These are phyloP conservation scores for Nasturtium officinale DNA, from an alignment of 345 rosid genomes.

Conservation along the genomic window DNA sequence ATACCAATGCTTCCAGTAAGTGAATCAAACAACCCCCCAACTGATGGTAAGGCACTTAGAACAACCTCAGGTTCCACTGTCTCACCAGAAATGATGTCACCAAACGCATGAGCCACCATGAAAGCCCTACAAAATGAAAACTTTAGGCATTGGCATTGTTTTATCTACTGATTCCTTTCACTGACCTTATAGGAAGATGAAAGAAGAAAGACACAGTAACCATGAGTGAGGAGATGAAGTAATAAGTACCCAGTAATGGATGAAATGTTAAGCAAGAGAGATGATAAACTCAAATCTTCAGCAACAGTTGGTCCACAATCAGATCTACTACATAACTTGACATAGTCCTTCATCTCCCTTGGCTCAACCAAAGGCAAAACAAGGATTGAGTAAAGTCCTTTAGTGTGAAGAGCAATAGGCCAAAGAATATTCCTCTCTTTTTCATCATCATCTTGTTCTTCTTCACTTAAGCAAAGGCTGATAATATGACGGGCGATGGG, in stretches of 20 bases:
- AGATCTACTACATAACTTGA: constrained; percentile 57
- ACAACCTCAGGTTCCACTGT: constrained; percentile 82
- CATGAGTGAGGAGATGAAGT: constrained; percentile 41
- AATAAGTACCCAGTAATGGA: constrained; percentile 94
- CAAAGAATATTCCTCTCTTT: constrained; percentile 55
- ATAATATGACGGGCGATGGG: constrained; percentile 81
- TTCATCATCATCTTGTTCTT: constrained; percentile 49
- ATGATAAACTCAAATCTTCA: constrained; percentile 66
- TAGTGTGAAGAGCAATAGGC: constrained; percentile 80
- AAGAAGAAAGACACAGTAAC: background rate
- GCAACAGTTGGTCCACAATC: constrained; percentile 84
- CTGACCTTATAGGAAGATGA: background rate
- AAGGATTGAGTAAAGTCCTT: constrained; percentile 62
- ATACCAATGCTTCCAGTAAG: constrained; percentile 94
- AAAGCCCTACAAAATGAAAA: constrained; percentile 61
- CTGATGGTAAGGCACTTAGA: constrained; percentile 69
- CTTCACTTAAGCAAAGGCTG: constrained; percentile 53
- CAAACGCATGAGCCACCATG: constrained; percentile 85
- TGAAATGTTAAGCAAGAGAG: constrained; percentile 84
- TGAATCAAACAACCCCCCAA: constrained; percentile 94
- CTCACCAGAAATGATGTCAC: constrained; percentile 82
- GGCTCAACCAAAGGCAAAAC: constrained; percentile 81
- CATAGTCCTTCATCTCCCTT: constrained; percentile 58
- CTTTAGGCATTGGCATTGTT: background rate
- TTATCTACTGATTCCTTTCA: background rate